Conservation (phyloP, 768 basidiomycete species). For the Brasilioporus rufonigricans region DNA sequence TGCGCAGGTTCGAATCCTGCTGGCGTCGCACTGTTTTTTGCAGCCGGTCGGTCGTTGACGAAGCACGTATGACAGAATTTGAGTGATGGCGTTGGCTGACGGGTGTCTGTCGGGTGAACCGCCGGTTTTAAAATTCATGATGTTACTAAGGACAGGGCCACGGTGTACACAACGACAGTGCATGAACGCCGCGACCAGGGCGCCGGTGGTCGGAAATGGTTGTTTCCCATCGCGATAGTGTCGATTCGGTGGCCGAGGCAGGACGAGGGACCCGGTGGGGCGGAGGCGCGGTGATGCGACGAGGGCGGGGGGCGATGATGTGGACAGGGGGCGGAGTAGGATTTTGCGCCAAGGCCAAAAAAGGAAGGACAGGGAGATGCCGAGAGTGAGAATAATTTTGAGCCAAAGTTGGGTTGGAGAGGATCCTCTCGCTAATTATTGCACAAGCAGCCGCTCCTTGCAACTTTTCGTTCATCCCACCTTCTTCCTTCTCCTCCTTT, state of each 20-base stretch:
- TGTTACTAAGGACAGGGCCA: too few relatives aligned
- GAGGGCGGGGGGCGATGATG: neutral
- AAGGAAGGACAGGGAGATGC: constrained; percentile 13
- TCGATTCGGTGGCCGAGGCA: too few relatives aligned
- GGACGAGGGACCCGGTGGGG: too few relatives aligned
- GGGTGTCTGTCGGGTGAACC: neutral
- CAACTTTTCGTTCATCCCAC: constrained; percentile 10
- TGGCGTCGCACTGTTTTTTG: constrained; percentile 45
- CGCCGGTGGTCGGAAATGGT: too few relatives aligned
- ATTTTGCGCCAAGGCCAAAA: constrained; percentile 4
- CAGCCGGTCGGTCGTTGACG: too few relatives aligned
- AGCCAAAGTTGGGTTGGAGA: neutral
- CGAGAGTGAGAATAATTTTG: constrained; percentile 16
- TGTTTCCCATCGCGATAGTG: too few relatives aligned
- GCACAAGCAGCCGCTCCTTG: constrained; percentile 25
- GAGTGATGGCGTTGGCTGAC: neutral
- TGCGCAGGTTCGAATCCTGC: constrained; percentile 70
- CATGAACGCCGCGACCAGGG: too few relatives aligned
- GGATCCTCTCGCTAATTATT: constrained; percentile 25
- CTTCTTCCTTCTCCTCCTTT: constrained; percentile 2
- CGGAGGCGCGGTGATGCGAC: too few relatives aligned
- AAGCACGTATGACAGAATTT: too few relatives aligned
- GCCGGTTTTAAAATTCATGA: too few relatives aligned
- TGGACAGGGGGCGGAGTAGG: constrained; percentile 1
- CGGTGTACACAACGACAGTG: too few relatives aligned